Conservation (phyloP, 2,329 filamentous ascomycete species). For the Colletotrichum limetticola region DNA sequence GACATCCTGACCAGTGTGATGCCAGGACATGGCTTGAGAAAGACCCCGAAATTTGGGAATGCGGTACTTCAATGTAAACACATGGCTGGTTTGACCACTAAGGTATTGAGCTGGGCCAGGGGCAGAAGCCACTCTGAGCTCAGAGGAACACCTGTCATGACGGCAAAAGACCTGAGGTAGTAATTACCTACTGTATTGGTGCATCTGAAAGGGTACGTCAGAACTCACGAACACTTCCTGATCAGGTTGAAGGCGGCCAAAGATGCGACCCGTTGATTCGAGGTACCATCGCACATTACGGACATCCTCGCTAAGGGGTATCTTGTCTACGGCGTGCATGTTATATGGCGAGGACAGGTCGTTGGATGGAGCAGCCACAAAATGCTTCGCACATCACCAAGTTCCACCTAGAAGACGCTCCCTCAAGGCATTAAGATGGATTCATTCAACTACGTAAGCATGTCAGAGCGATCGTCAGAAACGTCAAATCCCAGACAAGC, state of each 20-base stretch:
- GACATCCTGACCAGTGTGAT: background rate
- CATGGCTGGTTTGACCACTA: background rate
- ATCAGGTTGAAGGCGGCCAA: background rate
- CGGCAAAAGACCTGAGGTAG: background rate
- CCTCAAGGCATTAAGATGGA: constrained; percentile 35
- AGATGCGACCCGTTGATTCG: constrained; percentile 10
- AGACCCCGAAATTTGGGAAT: background rate
- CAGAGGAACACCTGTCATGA: background rate
- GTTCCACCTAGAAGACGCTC: background rate
- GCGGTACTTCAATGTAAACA: background rate
- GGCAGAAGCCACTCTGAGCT: background rate
- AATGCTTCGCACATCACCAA: constrained; percentile 10
- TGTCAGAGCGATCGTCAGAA: constrained; percentile 37
- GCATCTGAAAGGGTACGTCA: constrained; percentile 8
- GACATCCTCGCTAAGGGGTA: background rate
- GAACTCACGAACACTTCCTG: background rate
- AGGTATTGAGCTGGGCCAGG: background rate
- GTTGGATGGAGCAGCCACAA: background rate
- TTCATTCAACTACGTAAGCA: constrained; percentile 39
- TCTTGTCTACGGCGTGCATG: background rate
- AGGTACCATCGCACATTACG: background rate
- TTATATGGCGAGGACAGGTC: background rate
- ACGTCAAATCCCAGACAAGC: constrained; percentile 34
- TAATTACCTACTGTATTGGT: background rate
- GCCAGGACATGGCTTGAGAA: background rate